A percentile compares a stretch with the other conserved stretches of the same genome.
phyloP scores from a whole-genome alignment of 768 basidiomycete genomes.

The Cubamyces sp. region DNA sequence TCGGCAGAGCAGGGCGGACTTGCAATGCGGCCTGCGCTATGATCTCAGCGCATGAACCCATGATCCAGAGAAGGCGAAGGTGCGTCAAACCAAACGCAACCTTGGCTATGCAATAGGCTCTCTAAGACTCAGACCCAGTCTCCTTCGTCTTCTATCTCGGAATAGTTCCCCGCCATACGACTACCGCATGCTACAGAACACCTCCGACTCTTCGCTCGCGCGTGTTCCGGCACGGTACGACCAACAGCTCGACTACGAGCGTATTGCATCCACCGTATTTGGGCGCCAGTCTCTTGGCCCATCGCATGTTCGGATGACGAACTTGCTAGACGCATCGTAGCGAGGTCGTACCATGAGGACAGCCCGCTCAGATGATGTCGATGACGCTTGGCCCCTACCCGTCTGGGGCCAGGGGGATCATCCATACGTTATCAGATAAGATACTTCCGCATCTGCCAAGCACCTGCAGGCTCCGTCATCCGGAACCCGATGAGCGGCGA shows the following conservation, averaged over 20 bases:
- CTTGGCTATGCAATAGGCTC: neutral
- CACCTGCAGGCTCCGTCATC: too few relatives aligned
- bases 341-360: neutral
- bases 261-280: neutral
- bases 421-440: neutral
- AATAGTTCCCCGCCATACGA: too few relatives aligned
- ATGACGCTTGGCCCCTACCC: neutral
- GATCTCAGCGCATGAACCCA: neutral
- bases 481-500: too few relatives aligned
- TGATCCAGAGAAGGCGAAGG: neutral
- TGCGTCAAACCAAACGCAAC: neutral
- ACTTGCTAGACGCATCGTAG: neutral
- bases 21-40: neutral
- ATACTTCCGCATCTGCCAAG: too few relatives aligned
- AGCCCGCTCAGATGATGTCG: neutral
- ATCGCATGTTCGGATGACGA: neutral
- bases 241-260: neutral
- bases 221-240: too few relatives aligned
- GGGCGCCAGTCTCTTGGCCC: neutral
- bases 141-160: too few relatives aligned
- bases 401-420: too few relatives aligned
- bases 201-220: too few relatives aligned
- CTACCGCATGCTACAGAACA: too few relatives aligned
- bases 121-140: neutral
- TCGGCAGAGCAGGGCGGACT: neutral